Base-by-base conservation (phyloP, 2,329 filamentous ascomycete species). In the Kalmusia sp. region DNA sequence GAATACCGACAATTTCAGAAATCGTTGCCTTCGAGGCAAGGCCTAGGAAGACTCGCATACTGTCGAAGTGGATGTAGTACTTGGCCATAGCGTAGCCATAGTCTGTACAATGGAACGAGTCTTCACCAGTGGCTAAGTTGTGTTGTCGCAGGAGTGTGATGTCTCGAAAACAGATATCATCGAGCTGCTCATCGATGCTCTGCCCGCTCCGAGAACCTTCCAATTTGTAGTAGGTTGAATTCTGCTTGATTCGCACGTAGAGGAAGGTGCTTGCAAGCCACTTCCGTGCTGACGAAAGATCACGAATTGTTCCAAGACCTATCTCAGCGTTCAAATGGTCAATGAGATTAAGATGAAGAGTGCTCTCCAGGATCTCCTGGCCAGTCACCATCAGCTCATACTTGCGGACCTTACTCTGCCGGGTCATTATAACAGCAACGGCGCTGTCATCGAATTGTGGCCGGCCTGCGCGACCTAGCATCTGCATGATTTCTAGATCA, bases 281-380 rank as follows among this genome's bases (percentile, higher is more conserved):
- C 55, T 78, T 81, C 56, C 87, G 87, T 9, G 91, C 91, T 0
- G 87, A 84, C 1, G 80, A 69, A 0, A 88, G 69, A 60, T 88
- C 82, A 4, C 77, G 82, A 49, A 96, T 86, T 0, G 89, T 92
- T 0, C 89, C 87, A 1, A 96, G 79, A 1, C 88, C 87, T 41
- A 93, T 88, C 66, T 96, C 91, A 2, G 91, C 91, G 65, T 96
- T 96, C 59, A 96, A 73, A 64, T 96, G 91, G 59, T 93, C 90
- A 43, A 93, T 87, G 0, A 96, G 76, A 61, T 93, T 92, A 24
- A 86, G 77, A 72, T 96, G 91, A 6, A 96, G 78, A 15, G 82
- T 86, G 71, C 91, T 96, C 68, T 96, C 92, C 1, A 96, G 75
- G 2, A 85, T 77, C 57, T 93, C 88, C 49, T 87, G 80, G 0